A percentile compares a stretch with the other conserved stretches of the same genome.
These are phyloP conservation scores for Mycena amicta DNA, from an alignment of 768 basidiomycete species.

Conservation along the genomic window DNA sequence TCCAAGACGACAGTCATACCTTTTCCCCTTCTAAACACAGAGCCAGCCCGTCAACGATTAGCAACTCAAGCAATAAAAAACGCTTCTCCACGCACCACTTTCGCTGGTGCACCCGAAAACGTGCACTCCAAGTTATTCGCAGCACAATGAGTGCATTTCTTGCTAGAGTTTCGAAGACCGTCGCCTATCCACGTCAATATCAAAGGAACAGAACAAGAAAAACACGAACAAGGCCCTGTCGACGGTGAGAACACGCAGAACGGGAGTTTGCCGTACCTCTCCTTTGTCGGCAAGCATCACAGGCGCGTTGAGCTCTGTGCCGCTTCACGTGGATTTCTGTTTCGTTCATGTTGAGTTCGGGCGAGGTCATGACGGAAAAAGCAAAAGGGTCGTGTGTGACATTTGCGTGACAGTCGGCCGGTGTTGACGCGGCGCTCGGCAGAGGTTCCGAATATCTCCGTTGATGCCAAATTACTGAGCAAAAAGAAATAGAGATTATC, in stretches of 20 bases:
- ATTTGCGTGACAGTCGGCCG: no score
- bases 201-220: background rate
- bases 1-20: background rate
- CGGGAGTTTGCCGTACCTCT: background rate
- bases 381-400: no score
- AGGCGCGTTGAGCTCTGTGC: background rate
- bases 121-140: background rate
- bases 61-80: background rate
- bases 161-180: background rate
- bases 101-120: background rate
- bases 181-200: background rate
- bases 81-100: background rate
- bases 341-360: background rate
- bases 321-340: background rate
- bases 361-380: background rate
- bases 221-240: background rate
- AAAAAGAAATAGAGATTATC: no score
- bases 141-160: background rate
- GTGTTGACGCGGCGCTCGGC: no score
- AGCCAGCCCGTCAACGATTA: no score
- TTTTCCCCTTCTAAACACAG: background rate
- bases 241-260: background rate
- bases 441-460: no score
- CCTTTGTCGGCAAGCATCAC: background rate
- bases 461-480: no score